These are phyloP conservation scores for Syzygium malaccense DNA, from an alignment of 441 rosid genomes.

Conservation along the genomic window DNA sequence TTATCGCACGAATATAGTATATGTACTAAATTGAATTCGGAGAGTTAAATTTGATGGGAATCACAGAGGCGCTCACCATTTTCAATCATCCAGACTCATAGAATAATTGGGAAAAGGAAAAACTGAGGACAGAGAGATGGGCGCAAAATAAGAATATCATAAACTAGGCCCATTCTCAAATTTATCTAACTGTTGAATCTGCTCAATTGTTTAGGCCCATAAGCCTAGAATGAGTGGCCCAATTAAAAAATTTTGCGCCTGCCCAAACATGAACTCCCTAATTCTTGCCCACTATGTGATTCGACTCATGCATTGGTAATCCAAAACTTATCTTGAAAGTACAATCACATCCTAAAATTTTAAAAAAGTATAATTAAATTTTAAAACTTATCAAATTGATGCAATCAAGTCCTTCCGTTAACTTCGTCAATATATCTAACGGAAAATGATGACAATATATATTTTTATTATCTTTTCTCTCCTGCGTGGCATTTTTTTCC, in stretches of 20 bases:
- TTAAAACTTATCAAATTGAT: not conserved
- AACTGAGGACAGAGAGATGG: not conserved
- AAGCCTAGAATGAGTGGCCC: not conserved
- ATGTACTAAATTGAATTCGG: too few species aligned
- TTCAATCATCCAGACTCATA: not conserved
- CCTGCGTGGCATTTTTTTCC: not conserved
- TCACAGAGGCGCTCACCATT: not conserved
- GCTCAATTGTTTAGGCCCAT: not conserved
- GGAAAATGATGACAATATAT: not conserved
- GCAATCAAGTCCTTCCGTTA: not conserved
- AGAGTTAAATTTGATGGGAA: not conserved
- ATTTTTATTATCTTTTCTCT: not conserved
- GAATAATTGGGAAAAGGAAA: not conserved
- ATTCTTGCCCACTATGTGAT: not conserved
- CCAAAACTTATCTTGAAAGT: fast-evolving
- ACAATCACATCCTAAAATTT: not conserved
- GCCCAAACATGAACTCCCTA: not conserved
- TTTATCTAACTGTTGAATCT: not conserved
- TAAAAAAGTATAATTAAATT: not conserved
- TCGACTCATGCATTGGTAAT: not conserved
- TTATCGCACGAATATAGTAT: too few species aligned
- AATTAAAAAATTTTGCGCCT: not conserved
- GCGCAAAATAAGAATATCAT: not conserved
- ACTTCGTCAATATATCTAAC: not conserved
- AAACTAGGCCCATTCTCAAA: not conserved